phyloP scores from a whole-genome alignment of 148 eudicot genomes.

The Silene conica region DNA sequence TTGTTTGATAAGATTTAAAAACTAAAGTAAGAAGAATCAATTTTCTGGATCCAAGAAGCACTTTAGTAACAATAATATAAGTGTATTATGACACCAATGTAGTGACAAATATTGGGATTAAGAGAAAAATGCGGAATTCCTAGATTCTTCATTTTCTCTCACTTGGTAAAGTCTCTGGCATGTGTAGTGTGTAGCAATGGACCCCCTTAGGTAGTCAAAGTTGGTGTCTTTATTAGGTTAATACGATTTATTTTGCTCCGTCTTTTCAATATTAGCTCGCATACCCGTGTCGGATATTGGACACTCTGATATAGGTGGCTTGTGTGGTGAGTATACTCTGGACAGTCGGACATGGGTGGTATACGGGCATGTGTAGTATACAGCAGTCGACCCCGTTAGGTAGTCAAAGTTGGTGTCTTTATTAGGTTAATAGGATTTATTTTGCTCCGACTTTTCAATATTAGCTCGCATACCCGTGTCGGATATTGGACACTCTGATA shows the following conservation, averaged over 20 bases:
- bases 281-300: too few relatives aligned
- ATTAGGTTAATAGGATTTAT: too few relatives aligned
- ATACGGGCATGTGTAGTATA: slow-evolving; percentile 24
- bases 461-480: too few relatives aligned
- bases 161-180: slow-evolving; percentile 7
- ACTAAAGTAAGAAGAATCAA: slow-evolving; percentile 6
- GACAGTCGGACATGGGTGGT: too few relatives aligned
- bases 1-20: slow-evolving; percentile 3
- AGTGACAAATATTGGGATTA: slow-evolving; percentile 21
- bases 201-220: slow-evolving; percentile 11
- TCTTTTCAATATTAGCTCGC: too few relatives aligned
- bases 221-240: slow-evolving; percentile 4
- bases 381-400: slow-evolving; percentile 19
- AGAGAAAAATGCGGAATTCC: slow-evolving; percentile 14
- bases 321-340: too few relatives aligned
- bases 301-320: too few relatives aligned
- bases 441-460: too few relatives aligned
- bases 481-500: too few relatives aligned
- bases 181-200: slow-evolving; percentile 29
- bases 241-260: too few relatives aligned
- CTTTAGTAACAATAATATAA: slow-evolving; percentile 11
- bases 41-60: slow-evolving; percentile 21
- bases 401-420: slow-evolving; percentile 18
- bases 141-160: slow-evolving; percentile 15
- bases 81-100: slow-evolving; percentile 17